Evolutionary conservation across 768 basidiomycete genomes (phyloP).

Genomic region (Termitomyces sp.): DNA sequence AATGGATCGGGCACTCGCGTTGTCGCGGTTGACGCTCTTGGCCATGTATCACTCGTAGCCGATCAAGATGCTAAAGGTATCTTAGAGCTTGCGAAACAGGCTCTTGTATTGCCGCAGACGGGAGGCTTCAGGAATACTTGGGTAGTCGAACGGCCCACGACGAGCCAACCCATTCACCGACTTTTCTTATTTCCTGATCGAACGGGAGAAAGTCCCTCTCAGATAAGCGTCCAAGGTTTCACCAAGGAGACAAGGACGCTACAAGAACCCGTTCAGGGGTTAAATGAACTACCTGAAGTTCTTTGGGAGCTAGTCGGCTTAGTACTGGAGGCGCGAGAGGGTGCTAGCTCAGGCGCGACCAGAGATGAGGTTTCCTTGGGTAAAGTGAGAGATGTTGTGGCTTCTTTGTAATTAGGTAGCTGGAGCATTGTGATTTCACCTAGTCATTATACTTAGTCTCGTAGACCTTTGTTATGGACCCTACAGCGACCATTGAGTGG

Average conservation of each 20-base stretch:
- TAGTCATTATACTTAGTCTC: background rate
- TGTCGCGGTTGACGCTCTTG: slow-evolving; percentile 26
- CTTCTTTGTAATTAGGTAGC: slow-evolving; percentile 15
- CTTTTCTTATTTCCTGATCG: slow-evolving; percentile 19
- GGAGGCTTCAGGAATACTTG: slow-evolving; percentile 28
- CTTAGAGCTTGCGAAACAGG: slow-evolving; percentile 16
- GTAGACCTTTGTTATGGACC: background rate
- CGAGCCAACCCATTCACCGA: slow-evolving; percentile 29
- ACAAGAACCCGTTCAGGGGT: slow-evolving; percentile 19
- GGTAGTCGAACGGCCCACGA: slow-evolving; percentile 23
- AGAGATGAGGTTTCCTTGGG: slow-evolving; percentile 21
- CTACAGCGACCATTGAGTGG: background rate
- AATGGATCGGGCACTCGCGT: slow-evolving; percentile 7
- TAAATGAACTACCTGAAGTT: slow-evolving; percentile 21
- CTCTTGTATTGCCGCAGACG: slow-evolving; percentile 19
- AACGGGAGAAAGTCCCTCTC: slow-evolving; percentile 13
- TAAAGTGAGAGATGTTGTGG: slow-evolving; percentile 22
- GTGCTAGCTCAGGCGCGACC: slow-evolving; percentile 9
- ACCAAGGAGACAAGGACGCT: slow-evolving; percentile 22
- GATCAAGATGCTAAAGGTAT: slow-evolving; percentile 23
- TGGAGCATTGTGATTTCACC: background rate
- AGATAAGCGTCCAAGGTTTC: slow-evolving; percentile 31
- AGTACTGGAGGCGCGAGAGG: slow-evolving; percentile 27
- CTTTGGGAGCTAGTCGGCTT: slow-evolving; percentile 27
- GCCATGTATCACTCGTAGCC: slow-evolving; percentile 19